Evolutionary conservation across 257 asterid genomes (phyloP).

Genomic region (Lycium ferocissimum): DNA sequence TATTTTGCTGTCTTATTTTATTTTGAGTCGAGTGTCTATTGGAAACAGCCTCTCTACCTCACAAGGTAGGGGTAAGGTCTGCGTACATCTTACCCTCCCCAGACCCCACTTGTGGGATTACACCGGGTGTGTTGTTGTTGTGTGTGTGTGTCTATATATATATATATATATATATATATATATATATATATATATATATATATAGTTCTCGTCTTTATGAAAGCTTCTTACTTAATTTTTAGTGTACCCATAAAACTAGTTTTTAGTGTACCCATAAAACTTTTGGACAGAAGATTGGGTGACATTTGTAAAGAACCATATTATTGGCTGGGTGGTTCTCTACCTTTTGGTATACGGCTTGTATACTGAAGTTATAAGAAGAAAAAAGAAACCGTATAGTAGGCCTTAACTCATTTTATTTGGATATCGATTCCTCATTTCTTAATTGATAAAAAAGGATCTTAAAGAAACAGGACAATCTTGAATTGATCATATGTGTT

Average conservation of each 20-base stretch:
- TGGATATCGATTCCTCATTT: neutral
- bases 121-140: no score
- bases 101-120: no score
- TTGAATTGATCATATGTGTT: neutral
- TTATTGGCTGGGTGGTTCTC: slow-evolving; percentile 1
- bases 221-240: neutral
- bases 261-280: neutral
- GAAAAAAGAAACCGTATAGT: neutral
- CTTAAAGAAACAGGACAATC: neutral
- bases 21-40: no score
- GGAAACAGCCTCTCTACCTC: no score
- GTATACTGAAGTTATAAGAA: neutral
- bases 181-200: no score
- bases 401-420: neutral
- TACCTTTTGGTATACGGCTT: neutral
- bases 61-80: no score
- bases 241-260: neutral
- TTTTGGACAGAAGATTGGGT: neutral
- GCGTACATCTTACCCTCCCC: no score
- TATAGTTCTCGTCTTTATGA: neutral
- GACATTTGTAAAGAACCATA: neutral
- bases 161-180: no score
- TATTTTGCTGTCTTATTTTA: no score
- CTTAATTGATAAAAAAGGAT: neutral
- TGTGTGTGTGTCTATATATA: no score